Conservation (phyloP, 208 protist genomes). For the Naegleria lovaniensis region DNA sequence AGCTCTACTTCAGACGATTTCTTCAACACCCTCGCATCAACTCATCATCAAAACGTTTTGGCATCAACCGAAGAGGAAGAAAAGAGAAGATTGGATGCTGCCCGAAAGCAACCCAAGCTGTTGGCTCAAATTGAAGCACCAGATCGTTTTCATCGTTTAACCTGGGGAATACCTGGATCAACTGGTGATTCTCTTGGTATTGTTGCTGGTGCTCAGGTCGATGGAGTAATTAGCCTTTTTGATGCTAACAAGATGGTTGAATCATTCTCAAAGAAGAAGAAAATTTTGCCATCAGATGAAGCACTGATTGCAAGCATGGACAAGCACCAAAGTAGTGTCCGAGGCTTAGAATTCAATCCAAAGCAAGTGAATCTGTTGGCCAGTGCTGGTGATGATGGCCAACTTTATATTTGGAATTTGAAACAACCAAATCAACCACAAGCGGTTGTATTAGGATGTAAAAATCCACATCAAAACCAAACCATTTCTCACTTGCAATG, state of each 20-base stretch:
- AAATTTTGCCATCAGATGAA: conserved; percentile 29
- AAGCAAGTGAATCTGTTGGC: conserved; percentile 70
- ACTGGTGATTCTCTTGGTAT: background rate
- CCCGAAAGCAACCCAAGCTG: background rate
- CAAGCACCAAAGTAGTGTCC: conserved; percentile 69
- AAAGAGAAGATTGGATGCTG: background rate
- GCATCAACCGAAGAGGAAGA: background rate
- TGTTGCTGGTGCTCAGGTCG: background rate
- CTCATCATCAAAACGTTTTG: background rate
- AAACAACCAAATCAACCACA: conserved; percentile 56
- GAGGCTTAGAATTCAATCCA: conserved; percentile 83
- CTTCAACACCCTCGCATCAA: background rate
- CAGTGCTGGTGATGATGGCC: conserved; percentile 43
- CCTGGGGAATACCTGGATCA: background rate
- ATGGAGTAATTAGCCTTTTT: background rate
- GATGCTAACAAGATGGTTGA: conserved; percentile 9
- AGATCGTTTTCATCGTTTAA: background rate
- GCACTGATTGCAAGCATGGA: conserved; percentile 65
- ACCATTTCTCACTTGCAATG: conserved; percentile 62
- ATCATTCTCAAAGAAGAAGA: background rate
- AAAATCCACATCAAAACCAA: conserved; percentile 41
- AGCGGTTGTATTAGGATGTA: conserved; percentile 60
- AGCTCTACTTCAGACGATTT: background rate
- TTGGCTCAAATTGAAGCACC: background rate
- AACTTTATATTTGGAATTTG: conserved; percentile 79